Percentiles rank a stretch among this genome's conserved stretches.
Evolutionary conservation across 345 rosid species (phyloP).

Genomic region (Moricandia moricandioides): DNA sequence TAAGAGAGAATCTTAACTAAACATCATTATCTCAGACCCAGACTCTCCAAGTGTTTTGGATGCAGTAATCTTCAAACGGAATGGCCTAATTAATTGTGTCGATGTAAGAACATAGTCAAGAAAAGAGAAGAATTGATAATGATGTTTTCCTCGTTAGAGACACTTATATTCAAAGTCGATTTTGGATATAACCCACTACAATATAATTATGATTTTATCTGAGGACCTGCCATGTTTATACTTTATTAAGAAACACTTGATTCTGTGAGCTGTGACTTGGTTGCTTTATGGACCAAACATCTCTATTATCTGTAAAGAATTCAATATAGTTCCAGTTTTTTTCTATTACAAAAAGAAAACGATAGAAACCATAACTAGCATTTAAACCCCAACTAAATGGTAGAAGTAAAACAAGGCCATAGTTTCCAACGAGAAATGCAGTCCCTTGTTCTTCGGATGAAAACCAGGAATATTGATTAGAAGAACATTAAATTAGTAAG

Average conservation of each 20-base stretch:
- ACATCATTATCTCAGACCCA: background rate
- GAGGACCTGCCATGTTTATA: background rate
- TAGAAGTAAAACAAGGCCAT: background rate
- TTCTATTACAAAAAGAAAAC: background rate
- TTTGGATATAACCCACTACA: background rate
- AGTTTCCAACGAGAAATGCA: slow-evolving; percentile 15
- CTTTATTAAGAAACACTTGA: background rate
- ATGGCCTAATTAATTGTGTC: background rate
- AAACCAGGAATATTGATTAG: background rate
- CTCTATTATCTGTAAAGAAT: background rate
- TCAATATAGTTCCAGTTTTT: background rate
- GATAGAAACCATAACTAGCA: background rate
- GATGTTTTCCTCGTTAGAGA: background rate
- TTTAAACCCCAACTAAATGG: background rate
- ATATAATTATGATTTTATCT: background rate
- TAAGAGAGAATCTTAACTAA: background rate
- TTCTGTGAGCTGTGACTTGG: background rate
- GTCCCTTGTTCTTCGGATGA: slow-evolving; percentile 3
- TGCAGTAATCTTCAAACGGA: background rate
- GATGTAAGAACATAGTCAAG: background rate
- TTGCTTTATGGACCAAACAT: slow-evolving; percentile 1
- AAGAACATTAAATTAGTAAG: background rate
- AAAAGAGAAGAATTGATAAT: background rate
- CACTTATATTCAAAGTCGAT: background rate
- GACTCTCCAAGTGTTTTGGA: background rate